phyloP scores from a whole-genome alignment of 2,329 filamentous ascomycete species.

The Penicillium verrucosum region DNA sequence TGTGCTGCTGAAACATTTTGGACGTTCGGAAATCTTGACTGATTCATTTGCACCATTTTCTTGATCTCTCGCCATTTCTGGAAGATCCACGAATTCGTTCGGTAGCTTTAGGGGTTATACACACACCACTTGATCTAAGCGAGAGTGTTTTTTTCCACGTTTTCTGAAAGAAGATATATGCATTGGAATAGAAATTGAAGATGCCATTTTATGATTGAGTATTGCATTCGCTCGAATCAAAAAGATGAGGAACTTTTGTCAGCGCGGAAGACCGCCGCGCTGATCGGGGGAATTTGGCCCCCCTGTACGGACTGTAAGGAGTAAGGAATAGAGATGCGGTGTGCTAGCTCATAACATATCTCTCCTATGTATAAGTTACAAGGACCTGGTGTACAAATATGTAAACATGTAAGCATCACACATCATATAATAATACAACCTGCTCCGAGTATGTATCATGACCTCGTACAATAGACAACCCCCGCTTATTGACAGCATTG shows the following conservation, averaged over 20 bases:
- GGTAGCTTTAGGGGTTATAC: not conserved
- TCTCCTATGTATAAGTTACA: no score
- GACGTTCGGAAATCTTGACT: slow-evolving; percentile 8
- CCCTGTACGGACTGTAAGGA: no score
- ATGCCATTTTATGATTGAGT: not conserved
- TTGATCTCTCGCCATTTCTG: slow-evolving; percentile 4
- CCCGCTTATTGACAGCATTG: not conserved
- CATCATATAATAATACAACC: not conserved
- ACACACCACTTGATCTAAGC: not conserved
- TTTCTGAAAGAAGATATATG: not conserved
- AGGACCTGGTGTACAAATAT: not conserved
- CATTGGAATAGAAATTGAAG: not conserved
- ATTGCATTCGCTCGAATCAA: not conserved
- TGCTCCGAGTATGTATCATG: not conserved
- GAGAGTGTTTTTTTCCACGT: not conserved
- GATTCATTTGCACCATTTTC: slow-evolving; percentile 17
- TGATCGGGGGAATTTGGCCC: not conserved
- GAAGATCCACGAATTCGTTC: not conserved
- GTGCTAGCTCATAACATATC: not conserved
- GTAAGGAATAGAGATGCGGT: not conserved
- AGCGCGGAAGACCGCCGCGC: not conserved
- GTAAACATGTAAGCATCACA: not conserved
- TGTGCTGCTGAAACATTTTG: slow-evolving; percentile 56
- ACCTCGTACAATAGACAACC: not conserved
- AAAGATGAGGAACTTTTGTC: slow-evolving; percentile 6